phyloP scores from a whole-genome alignment of 2,329 filamentous ascomycete species.

The Hysterium pulicare region DNA sequence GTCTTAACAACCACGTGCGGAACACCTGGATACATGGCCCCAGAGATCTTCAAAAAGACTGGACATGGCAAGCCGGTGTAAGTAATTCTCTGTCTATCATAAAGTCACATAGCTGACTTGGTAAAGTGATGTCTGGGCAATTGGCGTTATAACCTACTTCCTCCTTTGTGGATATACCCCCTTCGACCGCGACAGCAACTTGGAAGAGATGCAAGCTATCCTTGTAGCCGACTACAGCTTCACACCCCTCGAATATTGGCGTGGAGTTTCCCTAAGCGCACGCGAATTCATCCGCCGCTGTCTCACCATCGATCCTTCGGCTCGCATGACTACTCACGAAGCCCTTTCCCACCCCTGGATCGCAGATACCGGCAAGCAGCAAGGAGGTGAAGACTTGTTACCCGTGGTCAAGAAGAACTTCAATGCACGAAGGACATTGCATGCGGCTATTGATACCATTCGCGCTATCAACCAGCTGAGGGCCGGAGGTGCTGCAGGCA shows the following conservation, averaged over 20 bases:
- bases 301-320: constrained; percentile 81
- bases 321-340: constrained; percentile 87
- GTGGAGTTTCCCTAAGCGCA: constrained; percentile 76
- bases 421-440: constrained; percentile 62
- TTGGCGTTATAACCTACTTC: constrained; percentile 98
- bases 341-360: constrained; percentile 65
- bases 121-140: constrained; percentile 83
- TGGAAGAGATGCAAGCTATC: constrained; percentile 99
- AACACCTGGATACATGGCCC: constrained; percentile 98
- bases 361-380: constrained; percentile 51
- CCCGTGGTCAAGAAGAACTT: constrained; percentile 69
- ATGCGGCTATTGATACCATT: constrained; percentile 66
- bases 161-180: constrained; percentile 96
- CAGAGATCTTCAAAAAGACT: constrained; percentile 98
- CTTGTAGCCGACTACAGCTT: constrained; percentile 95
- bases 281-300: constrained; percentile 92
- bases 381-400: constrained; percentile 52
- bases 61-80: constrained; percentile 95
- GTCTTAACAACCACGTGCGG: constrained; percentile 96
- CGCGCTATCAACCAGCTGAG: constrained; percentile 65
- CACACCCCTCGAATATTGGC: constrained; percentile 93
- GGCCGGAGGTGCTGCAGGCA: constrained; percentile 55
- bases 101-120: not conserved
- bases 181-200: constrained; percentile 94
- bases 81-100: constrained; percentile 10